phyloP scores from a whole-genome alignment of 208 protist genomes.

The Wallacemonas collosoma region DNA sequence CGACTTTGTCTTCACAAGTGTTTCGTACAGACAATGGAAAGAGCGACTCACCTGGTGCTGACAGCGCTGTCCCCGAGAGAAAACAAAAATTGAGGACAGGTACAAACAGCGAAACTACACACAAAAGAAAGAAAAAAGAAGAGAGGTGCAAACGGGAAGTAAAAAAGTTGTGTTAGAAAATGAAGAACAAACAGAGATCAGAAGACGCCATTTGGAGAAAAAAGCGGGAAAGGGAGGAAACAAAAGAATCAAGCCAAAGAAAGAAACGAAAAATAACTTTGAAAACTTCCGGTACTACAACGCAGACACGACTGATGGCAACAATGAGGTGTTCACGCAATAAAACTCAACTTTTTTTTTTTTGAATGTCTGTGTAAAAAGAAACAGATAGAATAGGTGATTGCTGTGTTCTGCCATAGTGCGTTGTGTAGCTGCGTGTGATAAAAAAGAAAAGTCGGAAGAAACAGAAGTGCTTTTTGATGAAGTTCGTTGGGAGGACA shows the following conservation, averaged over 20 bases:
- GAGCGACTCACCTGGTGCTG: too few relatives aligned
- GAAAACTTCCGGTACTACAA: background rate
- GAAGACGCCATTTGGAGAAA: background rate
- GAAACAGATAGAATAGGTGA: background rate
- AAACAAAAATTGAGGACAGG: conserved; percentile 16
- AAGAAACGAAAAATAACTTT: conserved; percentile 12
- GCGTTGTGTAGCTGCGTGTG: conserved; percentile 1
- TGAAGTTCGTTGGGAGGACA: background rate
- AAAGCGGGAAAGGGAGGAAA: conserved; percentile 24
- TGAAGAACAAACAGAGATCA: background rate
- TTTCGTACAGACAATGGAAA: too few relatives aligned
- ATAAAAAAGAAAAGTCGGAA: background rate
- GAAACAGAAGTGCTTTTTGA: conserved; percentile 11
- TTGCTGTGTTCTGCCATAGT: background rate
- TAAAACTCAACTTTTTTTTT: conserved; percentile 4
- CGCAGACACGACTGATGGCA: conserved; percentile 3
- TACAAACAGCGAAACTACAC: conserved; percentile 1
- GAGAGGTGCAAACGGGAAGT: conserved; percentile 18
- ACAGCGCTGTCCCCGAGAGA: background rate
- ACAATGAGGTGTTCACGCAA: conserved; percentile 15
- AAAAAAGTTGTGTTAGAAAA: background rate
- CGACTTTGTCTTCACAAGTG: too few relatives aligned
- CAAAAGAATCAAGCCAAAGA: conserved; percentile 13
- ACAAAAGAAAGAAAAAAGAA: background rate
- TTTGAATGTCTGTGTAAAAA: background rate